phyloP scores from a whole-genome alignment of 345 rosid species.

The Theobroma cacao region DNA sequence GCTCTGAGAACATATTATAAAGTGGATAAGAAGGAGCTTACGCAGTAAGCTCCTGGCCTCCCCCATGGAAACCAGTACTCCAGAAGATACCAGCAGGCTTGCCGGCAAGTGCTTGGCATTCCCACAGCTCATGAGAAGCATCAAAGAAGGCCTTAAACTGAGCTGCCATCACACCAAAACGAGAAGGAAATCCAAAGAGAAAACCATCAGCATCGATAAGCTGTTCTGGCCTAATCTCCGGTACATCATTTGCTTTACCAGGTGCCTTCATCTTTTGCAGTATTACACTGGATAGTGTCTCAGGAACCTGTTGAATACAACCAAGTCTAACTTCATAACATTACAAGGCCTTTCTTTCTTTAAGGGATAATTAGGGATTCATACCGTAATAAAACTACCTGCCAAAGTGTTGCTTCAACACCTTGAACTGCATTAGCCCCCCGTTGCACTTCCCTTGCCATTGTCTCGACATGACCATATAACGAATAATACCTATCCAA shows the following conservation, averaged over 20 bases:
- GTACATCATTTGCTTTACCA: conserved; percentile 66
- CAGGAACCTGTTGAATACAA: conserved; percentile 53
- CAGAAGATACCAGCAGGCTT: conserved; percentile 98
- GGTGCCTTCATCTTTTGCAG: conserved; percentile 79
- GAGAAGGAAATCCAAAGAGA: conserved; percentile 90
- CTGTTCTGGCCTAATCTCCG: conserved; percentile 73
- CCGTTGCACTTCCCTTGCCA: conserved; percentile 82
- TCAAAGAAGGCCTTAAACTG: conserved; percentile 90
- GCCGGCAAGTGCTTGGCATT: conserved; percentile 80
- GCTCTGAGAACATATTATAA: neutral
- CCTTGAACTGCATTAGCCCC: conserved; percentile 75
- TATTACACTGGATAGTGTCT: conserved; percentile 61
- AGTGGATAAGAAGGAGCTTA: conserved; percentile 34
- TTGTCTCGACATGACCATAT: conserved; percentile 79
- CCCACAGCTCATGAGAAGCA: conserved; percentile 68
- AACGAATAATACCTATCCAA: conserved; percentile 66
- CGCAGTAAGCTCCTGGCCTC: conserved; percentile 98
- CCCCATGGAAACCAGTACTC: conserved; percentile 96
- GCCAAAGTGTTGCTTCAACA: conserved; percentile 94
- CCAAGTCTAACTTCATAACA: neutral
- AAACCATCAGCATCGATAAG: conserved; percentile 88
- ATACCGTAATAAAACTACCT: conserved; percentile 33
- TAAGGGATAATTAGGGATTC: neutral
- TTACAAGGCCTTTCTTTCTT: neutral
- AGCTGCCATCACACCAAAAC: conserved; percentile 94